phyloP scores from a whole-genome alignment of 2,329 filamentous ascomycete genomes.

The Xylariales sp. region DNA sequence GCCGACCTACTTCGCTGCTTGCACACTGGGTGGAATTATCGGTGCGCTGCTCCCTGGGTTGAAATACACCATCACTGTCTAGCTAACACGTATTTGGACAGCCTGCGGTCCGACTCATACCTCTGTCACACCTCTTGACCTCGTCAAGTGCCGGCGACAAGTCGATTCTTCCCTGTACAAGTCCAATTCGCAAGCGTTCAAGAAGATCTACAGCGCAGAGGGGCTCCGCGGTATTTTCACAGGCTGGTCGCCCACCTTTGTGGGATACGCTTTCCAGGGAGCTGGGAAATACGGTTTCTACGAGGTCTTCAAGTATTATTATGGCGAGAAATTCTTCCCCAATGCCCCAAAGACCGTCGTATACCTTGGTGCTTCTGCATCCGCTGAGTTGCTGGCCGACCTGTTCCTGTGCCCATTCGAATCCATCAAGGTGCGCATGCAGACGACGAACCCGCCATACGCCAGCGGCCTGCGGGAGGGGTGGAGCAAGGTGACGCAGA shows the following conservation, averaged over 20 bases:
- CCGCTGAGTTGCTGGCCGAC: conserved; percentile 70
- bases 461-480: conserved; percentile 67
- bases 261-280: conserved; percentile 77
- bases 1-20: conserved; percentile 11
- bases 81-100: neutral
- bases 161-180: conserved; percentile 78
- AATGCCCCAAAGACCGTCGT: conserved; percentile 70
- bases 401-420: conserved; percentile 77
- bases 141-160: conserved; percentile 84
- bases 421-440: conserved; percentile 81
- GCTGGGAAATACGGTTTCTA: conserved; percentile 87
- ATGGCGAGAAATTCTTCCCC: conserved; percentile 68
- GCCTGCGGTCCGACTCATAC: conserved; percentile 11
- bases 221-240: conserved; percentile 78
- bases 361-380: conserved; percentile 68
- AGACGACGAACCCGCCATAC: conserved; percentile 74
- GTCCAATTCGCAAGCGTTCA: conserved; percentile 76
- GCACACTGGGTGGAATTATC: conserved; percentile 11
- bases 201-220: conserved; percentile 66
- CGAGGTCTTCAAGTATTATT: conserved; percentile 85
- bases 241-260: conserved; percentile 77
- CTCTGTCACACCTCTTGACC: conserved; percentile 57
- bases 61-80: too few species aligned
- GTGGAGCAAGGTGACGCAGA: conserved; percentile 59
- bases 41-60: too few species aligned